Base-by-base conservation (phyloP, 2,329 filamentous ascomycete species). In the Alternaria angustiovoidea region DNA sequence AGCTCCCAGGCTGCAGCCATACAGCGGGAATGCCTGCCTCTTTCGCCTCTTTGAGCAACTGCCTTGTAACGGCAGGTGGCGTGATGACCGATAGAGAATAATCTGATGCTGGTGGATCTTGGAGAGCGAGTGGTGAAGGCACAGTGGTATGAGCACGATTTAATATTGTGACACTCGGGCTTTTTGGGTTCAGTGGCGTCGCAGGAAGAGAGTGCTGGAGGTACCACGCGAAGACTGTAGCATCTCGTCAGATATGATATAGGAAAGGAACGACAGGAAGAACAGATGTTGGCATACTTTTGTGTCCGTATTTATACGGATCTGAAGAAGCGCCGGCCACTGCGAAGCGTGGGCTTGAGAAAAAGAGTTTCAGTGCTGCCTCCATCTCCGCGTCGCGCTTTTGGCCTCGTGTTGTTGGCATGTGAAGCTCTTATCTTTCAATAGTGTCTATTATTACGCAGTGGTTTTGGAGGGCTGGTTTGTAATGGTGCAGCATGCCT, bases 291-390 rank as follows among this genome's bases (percentile, higher is more conserved):
- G 73, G 20, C 82, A 59, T 79, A 94, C 93, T 89, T 83, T 93
- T 94, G 79, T 97, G 91, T 24, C 95, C 94, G 74, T 91, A 97
- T 79, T 97, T 97, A 75, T 84, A 82, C 41, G 91, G 84, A 80
- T 96, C 93, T 53, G 91, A 91, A 76, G 91, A 94, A 38, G 94
- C 94, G 71, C 94, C 94, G 20, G 94, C 93, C 28, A 97, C 94
- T 59, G 94, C 94, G 78, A 94, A 97, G 67, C 86, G 84, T 26
- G 90, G 87, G 7, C 90, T 90, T 4, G 87, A 85, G 82, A 97
- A 96, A 85, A 97, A 97, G 12, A 85, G 84, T 64, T 88, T 88
- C 46, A 93, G 89, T 46, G 90, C 87, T 47, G 88, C 84, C 75
- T 93, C 89, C 82, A 91, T 91, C 8, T 72, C 68, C 61, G 54